Evolutionary conservation across 2,329 filamentous ascomycete species (phyloP).

Genomic region (Gremmenia infestans): DNA sequence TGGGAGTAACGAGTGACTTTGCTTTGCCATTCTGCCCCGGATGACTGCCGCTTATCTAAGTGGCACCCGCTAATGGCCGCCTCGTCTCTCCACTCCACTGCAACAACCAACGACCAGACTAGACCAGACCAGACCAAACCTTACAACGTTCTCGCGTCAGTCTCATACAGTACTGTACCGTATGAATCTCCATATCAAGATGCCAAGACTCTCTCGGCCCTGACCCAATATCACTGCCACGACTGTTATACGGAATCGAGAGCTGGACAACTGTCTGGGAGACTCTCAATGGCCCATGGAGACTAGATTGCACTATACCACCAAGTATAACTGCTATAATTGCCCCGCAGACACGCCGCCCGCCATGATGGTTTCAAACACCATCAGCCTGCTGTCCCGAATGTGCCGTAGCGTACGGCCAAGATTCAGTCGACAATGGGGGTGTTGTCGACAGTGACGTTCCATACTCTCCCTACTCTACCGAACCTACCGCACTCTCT

Average conservation of each 20-base stretch:
- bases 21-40: not conserved
- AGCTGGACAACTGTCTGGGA: not conserved
- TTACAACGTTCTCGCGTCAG: no score
- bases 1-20: not conserved
- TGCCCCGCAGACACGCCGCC: not conserved
- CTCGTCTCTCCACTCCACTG: no score
- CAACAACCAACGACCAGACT: no score
- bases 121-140: no score
- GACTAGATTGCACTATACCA: not conserved
- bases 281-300: not conserved
- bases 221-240: not conserved
- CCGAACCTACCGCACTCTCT: not conserved
- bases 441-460: conserved; percentile 7
- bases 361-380: not conserved
- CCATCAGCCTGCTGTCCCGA: not conserved
- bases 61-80: not conserved
- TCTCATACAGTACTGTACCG: no score
- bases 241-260: not conserved
- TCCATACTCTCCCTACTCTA: not conserved
- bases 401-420: not conserved
- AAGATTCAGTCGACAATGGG: conserved; percentile 6
- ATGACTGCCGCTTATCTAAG: not conserved
- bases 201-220: no score
- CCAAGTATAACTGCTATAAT: not conserved
- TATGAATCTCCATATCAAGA: no score